Percentiles rank a stretch among this genome's conserved stretches.
Evolutionary conservation across 441 rosid species (phyloP).

Genomic region (Corymbia calophylla): DNA sequence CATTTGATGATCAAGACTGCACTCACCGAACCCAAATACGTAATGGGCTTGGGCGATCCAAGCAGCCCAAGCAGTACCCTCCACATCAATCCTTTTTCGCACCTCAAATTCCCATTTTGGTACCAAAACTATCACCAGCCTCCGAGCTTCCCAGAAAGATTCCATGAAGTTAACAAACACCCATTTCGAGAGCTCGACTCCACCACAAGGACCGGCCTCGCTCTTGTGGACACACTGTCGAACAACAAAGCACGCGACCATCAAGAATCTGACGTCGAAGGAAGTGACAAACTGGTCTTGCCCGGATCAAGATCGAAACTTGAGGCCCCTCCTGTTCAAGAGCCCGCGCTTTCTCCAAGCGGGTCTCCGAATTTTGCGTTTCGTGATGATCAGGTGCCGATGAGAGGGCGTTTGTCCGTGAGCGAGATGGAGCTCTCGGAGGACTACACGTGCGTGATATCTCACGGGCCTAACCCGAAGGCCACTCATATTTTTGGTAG

Average conservation of each 20-base stretch:
- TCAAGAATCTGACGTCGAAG: neutral
- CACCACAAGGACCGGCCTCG: slow-evolving; percentile 54
- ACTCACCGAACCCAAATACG: slow-evolving; percentile 30
- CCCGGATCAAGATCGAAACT: slow-evolving; percentile 21
- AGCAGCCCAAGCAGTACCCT: slow-evolving; percentile 63
- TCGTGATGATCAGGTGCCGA: neutral
- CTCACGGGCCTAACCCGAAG: slow-evolving; percentile 73
- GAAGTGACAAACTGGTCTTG: slow-evolving; percentile 35
- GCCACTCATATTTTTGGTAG: slow-evolving; percentile 77
- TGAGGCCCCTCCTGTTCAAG: neutral
- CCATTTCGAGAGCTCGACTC: slow-evolving; percentile 28
- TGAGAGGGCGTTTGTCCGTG: slow-evolving; percentile 20
- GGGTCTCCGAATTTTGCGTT: slow-evolving; percentile 14
- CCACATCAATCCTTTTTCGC: slow-evolving; percentile 33
- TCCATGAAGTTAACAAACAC: slow-evolving; percentile 10
- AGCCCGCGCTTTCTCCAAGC: neutral
- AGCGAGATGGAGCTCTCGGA: slow-evolving; percentile 72
- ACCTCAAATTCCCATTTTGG: slow-evolving; percentile 29
- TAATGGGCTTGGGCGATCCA: neutral
- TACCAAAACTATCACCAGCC: slow-evolving; percentile 7
- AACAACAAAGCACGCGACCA: neutral
- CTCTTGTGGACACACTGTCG: slow-evolving; percentile 30
- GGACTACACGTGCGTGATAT: slow-evolving; percentile 79
- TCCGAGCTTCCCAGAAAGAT: slow-evolving; percentile 25
- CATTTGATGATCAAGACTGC: slow-evolving; percentile 30